Base-by-base conservation (phyloP, 2,329 filamentous ascomycete species). In the Dryadomyces quercus-mongolicae region DNA sequence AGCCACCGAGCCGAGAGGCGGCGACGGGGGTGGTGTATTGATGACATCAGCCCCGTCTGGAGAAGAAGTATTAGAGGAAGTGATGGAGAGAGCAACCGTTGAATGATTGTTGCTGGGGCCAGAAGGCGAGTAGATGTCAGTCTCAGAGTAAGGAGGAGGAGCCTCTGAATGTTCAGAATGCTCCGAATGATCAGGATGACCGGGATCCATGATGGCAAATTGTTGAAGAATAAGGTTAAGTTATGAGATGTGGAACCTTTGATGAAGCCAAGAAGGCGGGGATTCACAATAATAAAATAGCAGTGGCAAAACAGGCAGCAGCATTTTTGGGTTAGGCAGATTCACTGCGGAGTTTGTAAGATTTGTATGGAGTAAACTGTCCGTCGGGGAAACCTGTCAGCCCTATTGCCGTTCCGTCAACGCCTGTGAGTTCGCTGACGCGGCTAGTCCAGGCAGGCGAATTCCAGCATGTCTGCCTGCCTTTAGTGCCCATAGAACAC, bases 71-170 rank as follows among this genome's bases (percentile, higher is more conserved):
- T 38, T 21, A 2, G 38, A 40, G 2, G 36, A 12, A 2, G 48
- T 25, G 10, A 22, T 22, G 36, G 18, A n/a, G 10, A 31, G 8
- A 25, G 63, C 67, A n/a, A 69, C 70, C 3, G 69, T 70, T 13
- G 65, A 61, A 9, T 71, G 68, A 0, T 72, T 49, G 53, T 47
- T 3, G 48, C 48, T 7, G 20, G 51, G 61, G 34, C 67, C 68
- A 3, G 74, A 66, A 51, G 62, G 68, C 15, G 75, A 78, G 66
- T 73, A 77, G 42, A 77, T 71, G 62, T 81, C 78, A 16, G 75
- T 80, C 63, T 79, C 77, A 43, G 73, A 73, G 60, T 82, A 82
- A 6, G 79, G 78, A 5, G 77, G 77, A 45, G 77, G 78, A 20
- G 77, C 75, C 8, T 65, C 62, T 56, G 36, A 65, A 61, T 15